These are phyloP conservation scores for Phyllachora maydis DNA, from an alignment of 2,329 filamentous ascomycete species.

Conservation along the genomic window DNA sequence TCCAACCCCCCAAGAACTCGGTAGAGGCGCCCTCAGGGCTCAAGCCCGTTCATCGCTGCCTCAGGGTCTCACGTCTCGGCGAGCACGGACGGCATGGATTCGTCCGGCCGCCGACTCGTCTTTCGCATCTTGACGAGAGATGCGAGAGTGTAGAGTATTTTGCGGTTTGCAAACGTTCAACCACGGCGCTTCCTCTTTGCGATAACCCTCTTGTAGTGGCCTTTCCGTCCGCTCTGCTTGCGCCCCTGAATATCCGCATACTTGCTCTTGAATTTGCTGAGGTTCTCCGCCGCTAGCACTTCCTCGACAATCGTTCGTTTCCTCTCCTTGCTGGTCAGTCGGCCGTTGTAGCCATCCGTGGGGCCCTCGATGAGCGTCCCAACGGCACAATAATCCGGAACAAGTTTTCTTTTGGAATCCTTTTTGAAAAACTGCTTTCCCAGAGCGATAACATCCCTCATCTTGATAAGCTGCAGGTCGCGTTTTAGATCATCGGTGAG, in stretches of 20 bases:
- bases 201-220: constrained; percentile 66
- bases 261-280: constrained; percentile 63
- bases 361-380: constrained; percentile 77
- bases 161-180: too few species aligned
- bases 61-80: too few species aligned
- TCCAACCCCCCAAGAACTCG: too few species aligned
- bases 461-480: constrained; percentile 73
- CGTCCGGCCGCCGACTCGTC: too few species aligned
- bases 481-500: constrained; percentile 71
- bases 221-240: constrained; percentile 78
- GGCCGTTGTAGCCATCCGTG: constrained; percentile 66
- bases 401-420: constrained; percentile 44
- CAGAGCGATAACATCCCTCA: constrained; percentile 74
- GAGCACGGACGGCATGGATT: too few species aligned
- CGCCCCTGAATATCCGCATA: constrained; percentile 66
- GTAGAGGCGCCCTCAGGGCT: too few species aligned
- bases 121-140: too few species aligned
- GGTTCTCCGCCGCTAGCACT: constrained; percentile 47
- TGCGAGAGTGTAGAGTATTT: too few species aligned
- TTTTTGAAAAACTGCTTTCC: constrained; percentile 78
- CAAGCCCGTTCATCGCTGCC: too few species aligned
- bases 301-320: constrained; percentile 79
- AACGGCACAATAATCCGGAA: constrained; percentile 72
- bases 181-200: constrained; percentile 10
- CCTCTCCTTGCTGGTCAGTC: constrained; percentile 70